A percentile compares a stretch with the other conserved stretches of the same genome.
Conservation (phyloP, 1,139 yeast genomes). For the Trichomonascaceae sp. region DNA sequence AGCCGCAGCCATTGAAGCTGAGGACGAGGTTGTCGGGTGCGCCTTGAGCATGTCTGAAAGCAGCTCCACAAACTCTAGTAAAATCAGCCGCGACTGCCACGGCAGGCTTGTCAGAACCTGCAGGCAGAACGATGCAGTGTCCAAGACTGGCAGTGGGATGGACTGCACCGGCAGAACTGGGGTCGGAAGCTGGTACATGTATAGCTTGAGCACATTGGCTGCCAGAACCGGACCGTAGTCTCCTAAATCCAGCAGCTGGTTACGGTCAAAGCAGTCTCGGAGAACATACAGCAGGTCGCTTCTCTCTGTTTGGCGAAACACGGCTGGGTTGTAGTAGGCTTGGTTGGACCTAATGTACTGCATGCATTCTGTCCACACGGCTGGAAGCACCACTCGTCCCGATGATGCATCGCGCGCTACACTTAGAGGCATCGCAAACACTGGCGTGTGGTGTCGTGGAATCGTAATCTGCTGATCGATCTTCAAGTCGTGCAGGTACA, state of each 20-base stretch:
- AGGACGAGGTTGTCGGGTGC: slow-evolving; percentile 9
- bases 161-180: slow-evolving; percentile 22
- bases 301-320: slow-evolving; percentile 17
- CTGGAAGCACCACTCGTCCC: slow-evolving; percentile 9
- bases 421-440: slow-evolving; percentile 22
- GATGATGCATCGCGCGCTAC: background rate
- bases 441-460: slow-evolving; percentile 24
- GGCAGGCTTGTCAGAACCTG: slow-evolving; percentile 12
- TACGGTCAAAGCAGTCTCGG: slow-evolving; percentile 27
- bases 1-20: slow-evolving; percentile 16
- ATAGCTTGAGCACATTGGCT: slow-evolving; percentile 26
- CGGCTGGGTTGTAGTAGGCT: slow-evolving; percentile 9
- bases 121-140: slow-evolving; percentile 16
- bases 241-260: slow-evolving; percentile 24
- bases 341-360: slow-evolving; percentile 15
- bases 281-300: slow-evolving; percentile 19
- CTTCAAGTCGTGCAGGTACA: slow-evolving; percentile 43
- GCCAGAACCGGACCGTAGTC: slow-evolving; percentile 28
- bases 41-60: slow-evolving; percentile 6
- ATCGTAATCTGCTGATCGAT: slow-evolving; percentile 21
- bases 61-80: slow-evolving; percentile 13
- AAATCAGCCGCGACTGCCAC: slow-evolving; percentile 11
- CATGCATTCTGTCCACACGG: slow-evolving; percentile 21
- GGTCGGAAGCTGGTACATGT: slow-evolving; percentile 23
- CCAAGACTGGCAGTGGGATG: slow-evolving; percentile 20